phyloP scores from a whole-genome alignment of 345 rosid species.

The Nasturtium officinale region DNA sequence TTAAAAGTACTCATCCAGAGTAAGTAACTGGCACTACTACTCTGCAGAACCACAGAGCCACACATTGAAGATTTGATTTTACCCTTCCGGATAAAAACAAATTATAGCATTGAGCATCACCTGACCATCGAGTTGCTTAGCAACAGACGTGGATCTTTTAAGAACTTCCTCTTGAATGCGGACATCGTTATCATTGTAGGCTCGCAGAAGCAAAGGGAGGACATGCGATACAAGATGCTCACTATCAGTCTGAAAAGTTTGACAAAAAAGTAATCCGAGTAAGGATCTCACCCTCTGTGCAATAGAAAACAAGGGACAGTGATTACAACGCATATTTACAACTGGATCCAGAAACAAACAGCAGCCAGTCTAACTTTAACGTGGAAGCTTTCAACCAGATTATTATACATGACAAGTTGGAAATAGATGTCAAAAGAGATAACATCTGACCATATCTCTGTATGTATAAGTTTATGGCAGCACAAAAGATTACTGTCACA shows the following conservation, averaged over 20 bases:
- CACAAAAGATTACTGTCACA: conserved; percentile 4
- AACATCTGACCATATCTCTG: neutral
- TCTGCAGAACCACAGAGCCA: neutral
- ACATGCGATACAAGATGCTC: conserved; percentile 71
- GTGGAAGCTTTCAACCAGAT: conserved; percentile 22
- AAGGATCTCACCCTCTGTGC: conserved; percentile 13
- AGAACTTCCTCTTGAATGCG: conserved; percentile 94
- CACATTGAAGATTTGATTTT: neutral
- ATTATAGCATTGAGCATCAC: conserved; percentile 47
- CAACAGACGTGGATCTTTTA: conserved; percentile 68
- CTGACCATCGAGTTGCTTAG: conserved; percentile 85
- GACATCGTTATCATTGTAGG: conserved; percentile 92
- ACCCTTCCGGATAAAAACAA: neutral
- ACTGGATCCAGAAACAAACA: conserved; percentile 10
- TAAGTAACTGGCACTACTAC: neutral
- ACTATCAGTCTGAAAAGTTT: conserved; percentile 63
- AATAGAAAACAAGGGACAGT: neutral
- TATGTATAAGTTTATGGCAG: conserved; percentile 11
- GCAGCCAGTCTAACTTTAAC: conserved; percentile 17
- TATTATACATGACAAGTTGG: neutral
- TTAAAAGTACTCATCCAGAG: neutral
- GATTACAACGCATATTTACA: conserved; percentile 26
- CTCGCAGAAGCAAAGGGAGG: conserved; percentile 86
- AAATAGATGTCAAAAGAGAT: neutral
- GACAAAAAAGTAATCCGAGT: conserved; percentile 10